These are phyloP conservation scores for Musa schizocarpa DNA, from an alignment of 176 grass and related monocot genomes.

Conservation along the genomic window DNA sequence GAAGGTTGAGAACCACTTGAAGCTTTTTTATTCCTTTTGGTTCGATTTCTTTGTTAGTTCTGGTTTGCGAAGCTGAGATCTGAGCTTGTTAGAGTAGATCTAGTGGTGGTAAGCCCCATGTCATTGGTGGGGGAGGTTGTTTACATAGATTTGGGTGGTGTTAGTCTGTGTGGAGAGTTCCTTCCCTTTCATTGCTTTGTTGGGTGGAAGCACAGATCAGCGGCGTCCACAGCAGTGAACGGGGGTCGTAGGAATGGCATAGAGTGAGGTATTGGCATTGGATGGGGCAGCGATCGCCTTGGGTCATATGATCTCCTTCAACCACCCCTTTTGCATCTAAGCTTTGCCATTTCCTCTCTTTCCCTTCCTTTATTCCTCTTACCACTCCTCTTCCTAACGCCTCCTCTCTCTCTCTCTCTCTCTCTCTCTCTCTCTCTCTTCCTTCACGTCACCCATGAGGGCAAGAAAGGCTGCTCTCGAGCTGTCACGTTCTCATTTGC, in stretches of 20 bases:
- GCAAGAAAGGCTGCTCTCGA: background rate
- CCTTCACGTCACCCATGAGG: background rate
- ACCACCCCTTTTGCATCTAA: constrained; percentile 1
- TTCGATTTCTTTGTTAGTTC: constrained; percentile 1
- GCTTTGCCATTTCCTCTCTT: constrained; percentile 14
- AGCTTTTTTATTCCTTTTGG: background rate
- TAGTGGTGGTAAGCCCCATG: background rate
- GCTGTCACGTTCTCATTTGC: background rate
- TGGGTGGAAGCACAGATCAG: constrained; percentile 37
- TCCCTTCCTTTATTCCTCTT: constrained; percentile 16
- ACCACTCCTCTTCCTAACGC: background rate
- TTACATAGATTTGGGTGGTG: constrained; percentile 42
- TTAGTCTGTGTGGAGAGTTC: background rate
- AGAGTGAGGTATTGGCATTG: constrained; percentile 9
- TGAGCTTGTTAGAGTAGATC: constrained; percentile 23
- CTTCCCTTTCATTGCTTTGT: constrained; percentile 27
- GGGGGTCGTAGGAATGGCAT: constrained; percentile 16
- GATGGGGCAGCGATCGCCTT: background rate
- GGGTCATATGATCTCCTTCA: background rate
- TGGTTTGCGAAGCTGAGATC: constrained; percentile 30
- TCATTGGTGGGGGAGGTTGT: constrained; percentile 26
- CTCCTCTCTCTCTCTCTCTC: background rate
- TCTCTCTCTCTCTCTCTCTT: too few relatives aligned
- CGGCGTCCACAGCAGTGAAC: background rate
- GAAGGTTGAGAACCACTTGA: background rate